These are phyloP conservation scores for Phytophthora fragariae DNA, from an alignment of 352 stramenopile genomes.

Conservation along the genomic window DNA sequence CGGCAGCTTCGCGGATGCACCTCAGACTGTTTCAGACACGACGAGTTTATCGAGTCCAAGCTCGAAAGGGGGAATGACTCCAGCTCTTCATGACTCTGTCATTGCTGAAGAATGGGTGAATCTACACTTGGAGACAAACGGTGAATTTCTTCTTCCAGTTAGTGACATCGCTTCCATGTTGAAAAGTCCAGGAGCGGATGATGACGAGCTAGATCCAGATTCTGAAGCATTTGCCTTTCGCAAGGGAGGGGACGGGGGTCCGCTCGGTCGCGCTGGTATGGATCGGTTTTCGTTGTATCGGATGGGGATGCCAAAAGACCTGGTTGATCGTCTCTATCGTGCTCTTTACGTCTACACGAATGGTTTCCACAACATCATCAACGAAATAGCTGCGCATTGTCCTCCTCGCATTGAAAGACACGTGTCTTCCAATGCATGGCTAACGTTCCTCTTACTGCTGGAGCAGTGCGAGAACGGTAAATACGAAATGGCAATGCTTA, in stretches of 20 bases:
- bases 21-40: slow-evolving; percentile 1
- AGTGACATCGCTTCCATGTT: slow-evolving; percentile 56
- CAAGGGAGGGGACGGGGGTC: slow-evolving; percentile 43
- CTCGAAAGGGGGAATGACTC: slow-evolving; percentile 36
- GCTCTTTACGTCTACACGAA: slow-evolving; percentile 88
- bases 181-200: slow-evolving; percentile 23
- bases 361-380: slow-evolving; percentile 87
- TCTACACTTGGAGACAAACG: slow-evolving; percentile 65
- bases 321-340: slow-evolving; percentile 84
- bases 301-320: slow-evolving; percentile 77
- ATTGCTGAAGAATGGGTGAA: slow-evolving; percentile 87
- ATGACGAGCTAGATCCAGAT: slow-evolving; percentile 48
- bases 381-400: slow-evolving; percentile 78
- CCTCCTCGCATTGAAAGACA: slow-evolving; percentile 72
- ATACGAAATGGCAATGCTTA: slow-evolving; percentile 90
- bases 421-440: slow-evolving; percentile 83
- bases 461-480: slow-evolving; percentile 84
- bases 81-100: slow-evolving; percentile 67
- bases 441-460: slow-evolving; percentile 76
- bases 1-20: background rate
- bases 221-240: slow-evolving; percentile 59
- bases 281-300: slow-evolving; percentile 76
- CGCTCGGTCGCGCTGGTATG: slow-evolving; percentile 70
- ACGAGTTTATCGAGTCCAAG: slow-evolving; percentile 20
- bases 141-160: slow-evolving; percentile 59